Evolutionary conservation across 1,139 yeast genomes (phyloP), one percentile per base, ranked within the genome.

Genomic region (Sporopachydermia cereana): DNA sequence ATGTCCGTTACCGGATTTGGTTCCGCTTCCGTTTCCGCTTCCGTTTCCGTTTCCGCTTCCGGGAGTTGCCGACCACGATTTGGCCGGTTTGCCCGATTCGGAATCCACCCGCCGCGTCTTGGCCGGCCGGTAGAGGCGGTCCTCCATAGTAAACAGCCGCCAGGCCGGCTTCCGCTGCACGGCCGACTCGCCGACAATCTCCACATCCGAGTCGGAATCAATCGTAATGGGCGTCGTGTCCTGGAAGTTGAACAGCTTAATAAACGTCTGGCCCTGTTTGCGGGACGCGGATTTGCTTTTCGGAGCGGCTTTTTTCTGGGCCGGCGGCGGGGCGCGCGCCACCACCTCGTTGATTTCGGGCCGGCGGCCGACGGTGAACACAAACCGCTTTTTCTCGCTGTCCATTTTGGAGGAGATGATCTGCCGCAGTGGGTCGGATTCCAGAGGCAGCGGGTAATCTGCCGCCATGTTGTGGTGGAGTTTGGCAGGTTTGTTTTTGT

Each of bases 201-300:
- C 39, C 18, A 34, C 39, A n/a, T 34, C 39, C 5, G 39, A 34
- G 22, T 34, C 39, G 18, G 39, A 34, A 20, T 34, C 39, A 34
- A 34, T 34, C 20, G 12, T 34, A 20, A 34, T 20, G 9, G 39
- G 39, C 5, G 22, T 34, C 17, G 18, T 16, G n/a, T 34, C 39
- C 9, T 34, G 39, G 22, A 34, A 34, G 22, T 34, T 34, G 22
- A 34, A 34, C 39, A 34, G 39, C n/a, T 34, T 34, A 7, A 34
- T 34, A n/a, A 16, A 34, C 5, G 39, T 34, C 22, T 34, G 39
- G 18, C 39, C 39, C 9, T 34, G 39, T n/a, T 34, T 34, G 18
- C 39, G 29, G 29, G 29, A 7, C 14, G 29, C 14, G 12, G 7
- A 14, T 25, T 7, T 25, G 29, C 29, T 25, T 25, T 25, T 25